Base-by-base conservation (phyloP, 2,329 filamentous ascomycete genomes). In the Fusarium xyrophilum region DNA sequence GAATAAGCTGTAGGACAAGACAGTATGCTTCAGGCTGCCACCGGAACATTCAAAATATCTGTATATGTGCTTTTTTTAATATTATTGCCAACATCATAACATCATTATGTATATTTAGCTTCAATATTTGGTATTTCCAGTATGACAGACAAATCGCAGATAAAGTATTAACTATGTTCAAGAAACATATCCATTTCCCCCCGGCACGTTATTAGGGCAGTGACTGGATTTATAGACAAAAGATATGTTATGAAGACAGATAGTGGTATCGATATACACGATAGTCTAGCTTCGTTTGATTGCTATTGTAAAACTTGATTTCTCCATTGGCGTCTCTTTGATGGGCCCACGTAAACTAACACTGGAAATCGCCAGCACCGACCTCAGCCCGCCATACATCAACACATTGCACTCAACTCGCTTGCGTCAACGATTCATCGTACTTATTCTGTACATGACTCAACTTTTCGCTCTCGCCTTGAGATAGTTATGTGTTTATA, bases 41-140 rank as follows among this genome's bases (percentile, higher is more conserved):
- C 3, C 2, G 8, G 0, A 28, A 15, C 6, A 28, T 14, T n/a
- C 0, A 2, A 5, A 46, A 12, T 5, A 6, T 4, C 5, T 10
- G 3, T 27, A 2, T 10, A 10, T 27, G 2, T 12, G 2, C 3
- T 4, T 6, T 19, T 19, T 6, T 4, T 7, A 13, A 19, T 27
- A 6, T 6, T 43, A 2, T 25, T 25, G 7, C n/a, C n/a, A n/a
- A n/a, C n/a, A n/a, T n/a, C n/a, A n/a, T n/a, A n/a, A n/a, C n/a
- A n/a, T n/a, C n/a, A n/a, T n/a, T n/a, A n/a, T n/a, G n/a, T n/a
- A n/a, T n/a, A n/a, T n/a, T n/a, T 27, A 43, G 3, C 17, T 43
- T 10, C 6, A 27, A 11, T 11, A 1, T 14, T 6, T 27, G 2
- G 17, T 6, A 13, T 13, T n/a, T 14, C 40, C 12, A 27, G 12